Evolutionary conservation across 2,329 filamentous ascomycete species (phyloP), one percentile per base, ranked within the genome.

Genomic region (Sarocladium oryzae): DNA sequence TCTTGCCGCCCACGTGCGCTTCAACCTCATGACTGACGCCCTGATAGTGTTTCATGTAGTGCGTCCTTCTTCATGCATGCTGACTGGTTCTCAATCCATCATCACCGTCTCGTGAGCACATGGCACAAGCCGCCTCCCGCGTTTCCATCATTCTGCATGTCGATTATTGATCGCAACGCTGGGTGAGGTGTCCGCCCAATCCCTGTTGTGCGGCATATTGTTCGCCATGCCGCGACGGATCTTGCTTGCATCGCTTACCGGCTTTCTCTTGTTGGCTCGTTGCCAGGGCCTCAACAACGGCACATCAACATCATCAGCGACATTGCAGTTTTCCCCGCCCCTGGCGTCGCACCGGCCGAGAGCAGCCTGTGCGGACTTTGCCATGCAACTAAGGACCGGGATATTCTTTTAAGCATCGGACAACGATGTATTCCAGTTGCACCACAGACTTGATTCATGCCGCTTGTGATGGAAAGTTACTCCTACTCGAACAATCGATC

Each of bases 281-380:
- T 49, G 24, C 21, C 30, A 49, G 46, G 30, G 30, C 24, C n/a
- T 32, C 10, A 3, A 37, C 16, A 16, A 37, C 46, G 32, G 16
- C 32, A 26, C 46, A 49, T 37, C n/a, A 32, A 37, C 18, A 37
- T 32, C 43, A 33, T 48, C 28, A 48, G 46, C 46, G 15, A 21
- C 26, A 36, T 26, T 37, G 30, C 46, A 37, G 30, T n/a, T 37
- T 49, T 13, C 46, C 46, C 46, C 33, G 21, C 21, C 32, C 46
- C 10, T 49, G 32, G 32, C 16, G 46, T 49, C 37, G 46, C 46
- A 49, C 30, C 46, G 46, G 46, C 46, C 46, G 46, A 49, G 28
- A 32, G 11, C 26, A 32, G 16, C 4, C 28, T 26, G 32, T 20
- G 18, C n/a, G 32, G n/a, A 24, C 8, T 10, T 6, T 21, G 33